These are phyloP conservation scores for Meyerozyma elateridarum DNA, from an alignment of 1,139 yeast species.

Conservation along the genomic window DNA sequence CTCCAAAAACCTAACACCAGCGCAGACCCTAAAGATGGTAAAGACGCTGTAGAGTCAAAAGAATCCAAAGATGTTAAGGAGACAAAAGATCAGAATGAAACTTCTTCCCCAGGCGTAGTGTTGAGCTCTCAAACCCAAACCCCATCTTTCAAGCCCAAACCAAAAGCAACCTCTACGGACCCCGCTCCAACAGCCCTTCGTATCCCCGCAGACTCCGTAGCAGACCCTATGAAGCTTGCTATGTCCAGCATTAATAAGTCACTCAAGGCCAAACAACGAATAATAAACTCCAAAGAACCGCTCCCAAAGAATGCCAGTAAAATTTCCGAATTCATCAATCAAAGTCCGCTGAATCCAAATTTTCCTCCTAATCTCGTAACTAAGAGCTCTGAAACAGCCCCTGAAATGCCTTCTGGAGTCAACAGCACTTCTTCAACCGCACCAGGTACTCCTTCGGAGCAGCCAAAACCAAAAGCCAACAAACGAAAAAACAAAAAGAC, in stretches of 20 bases:
- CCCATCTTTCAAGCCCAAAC: no score
- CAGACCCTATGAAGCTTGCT: slow-evolving; percentile 16
- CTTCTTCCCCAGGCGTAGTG: no score
- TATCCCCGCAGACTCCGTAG: not conserved
- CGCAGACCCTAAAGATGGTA: no score
- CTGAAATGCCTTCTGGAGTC: not conserved
- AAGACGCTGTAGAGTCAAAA: no score
- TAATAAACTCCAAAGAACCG: slow-evolving; percentile 34
- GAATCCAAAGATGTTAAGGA: no score
- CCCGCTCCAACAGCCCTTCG: slow-evolving; percentile 3
- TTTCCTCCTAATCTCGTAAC: not conserved
- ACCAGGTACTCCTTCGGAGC: slow-evolving; percentile 2
- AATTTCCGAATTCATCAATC: slow-evolving; percentile 32
- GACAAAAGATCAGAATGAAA: no score
- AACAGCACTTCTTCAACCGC: not conserved
- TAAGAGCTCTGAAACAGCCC: not conserved
- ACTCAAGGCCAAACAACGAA: slow-evolving; percentile 38
- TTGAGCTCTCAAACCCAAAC: no score
- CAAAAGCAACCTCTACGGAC: slow-evolving; percentile 2
- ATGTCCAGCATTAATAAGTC: slow-evolving; percentile 37
- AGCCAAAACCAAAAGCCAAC: slow-evolving; percentile 1
- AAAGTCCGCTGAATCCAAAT: slow-evolving; percentile 1
- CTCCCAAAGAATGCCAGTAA: slow-evolving; percentile 32
- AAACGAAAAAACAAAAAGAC: slow-evolving; percentile 8
- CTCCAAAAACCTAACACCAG: no score